phyloP scores from a whole-genome alignment of 495 filamentous ascomycete genomes.

The Penicillium angulare region DNA sequence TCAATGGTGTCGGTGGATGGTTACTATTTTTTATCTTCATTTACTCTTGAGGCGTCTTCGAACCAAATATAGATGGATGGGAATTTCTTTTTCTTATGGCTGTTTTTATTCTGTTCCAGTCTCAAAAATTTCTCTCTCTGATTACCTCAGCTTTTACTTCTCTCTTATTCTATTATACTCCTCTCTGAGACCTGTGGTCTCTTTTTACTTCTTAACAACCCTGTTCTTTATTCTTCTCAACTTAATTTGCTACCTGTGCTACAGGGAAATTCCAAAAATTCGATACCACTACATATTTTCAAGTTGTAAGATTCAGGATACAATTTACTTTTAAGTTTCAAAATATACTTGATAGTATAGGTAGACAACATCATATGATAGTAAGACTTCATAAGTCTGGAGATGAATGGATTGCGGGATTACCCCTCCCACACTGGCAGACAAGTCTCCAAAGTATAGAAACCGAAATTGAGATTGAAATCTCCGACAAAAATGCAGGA shows the following conservation, averaged over 20 bases:
- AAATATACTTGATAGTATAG: background rate
- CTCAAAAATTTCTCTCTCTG: slow-evolving; percentile 4
- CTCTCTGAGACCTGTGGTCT: slow-evolving; percentile 28
- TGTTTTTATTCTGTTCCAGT: slow-evolving; percentile 20
- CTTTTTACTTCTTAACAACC: slow-evolving; percentile 11
- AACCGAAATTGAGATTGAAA: no score
- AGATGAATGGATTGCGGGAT: background rate
- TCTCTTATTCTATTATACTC: slow-evolving; percentile 19
- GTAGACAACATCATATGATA: background rate
- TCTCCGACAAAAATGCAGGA: no score
- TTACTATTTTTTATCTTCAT: slow-evolving; percentile 21
- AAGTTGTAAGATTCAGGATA: no score
- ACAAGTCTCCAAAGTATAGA: no score
- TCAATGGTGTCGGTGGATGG: slow-evolving; percentile 33
- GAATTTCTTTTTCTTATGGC: slow-evolving; percentile 20
- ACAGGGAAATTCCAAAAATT: slow-evolving; percentile 17
- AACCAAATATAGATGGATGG: slow-evolving; percentile 37
- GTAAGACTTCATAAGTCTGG: background rate
- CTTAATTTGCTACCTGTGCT: slow-evolving; percentile 23
- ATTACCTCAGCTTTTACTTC: slow-evolving; percentile 20
- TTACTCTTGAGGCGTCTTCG: slow-evolving; percentile 38
- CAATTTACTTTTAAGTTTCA: background rate
- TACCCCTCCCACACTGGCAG: background rate
- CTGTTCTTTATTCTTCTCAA: slow-evolving; percentile 14
- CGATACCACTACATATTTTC: background rate